Evolutionary conservation across 2,329 filamentous ascomycete genomes (phyloP), one percentile per base, ranked within the genome.

Genomic region (Fusarium anthophilum): DNA sequence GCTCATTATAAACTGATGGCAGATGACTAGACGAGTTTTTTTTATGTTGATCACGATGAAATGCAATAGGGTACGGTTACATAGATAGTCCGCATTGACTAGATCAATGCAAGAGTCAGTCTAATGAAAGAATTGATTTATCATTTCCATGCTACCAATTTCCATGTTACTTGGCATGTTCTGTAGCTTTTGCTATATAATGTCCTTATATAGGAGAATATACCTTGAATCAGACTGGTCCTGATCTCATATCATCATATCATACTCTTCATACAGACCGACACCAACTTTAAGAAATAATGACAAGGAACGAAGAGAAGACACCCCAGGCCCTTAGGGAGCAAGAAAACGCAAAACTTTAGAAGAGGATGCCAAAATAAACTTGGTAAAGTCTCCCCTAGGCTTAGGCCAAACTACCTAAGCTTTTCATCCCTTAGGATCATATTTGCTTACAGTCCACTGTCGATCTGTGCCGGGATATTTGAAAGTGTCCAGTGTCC

Each of bases 381-480:
- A 20, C 15, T 10, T 28, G 18, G 22, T 24, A 18, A 24, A 51
- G 28, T 13, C 28, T 32, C 28, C 22, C 15, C 11, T 24, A n/a
- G 32, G 22, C 48, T 51, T 18, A 32, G 48, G 17, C 22, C 8
- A 24, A 32, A 51, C 32, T 32, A 3, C 11, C 22, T 18, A n/a
- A 50, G 28, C 14, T 48, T 48, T 30, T 30, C 22, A 30, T 22
- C 26, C 26, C 20, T 22, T n/a, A 38, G 28, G 10, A 32, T 28
- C 14, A 18, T 22, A 30, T 13, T 38, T 32, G 43, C 48, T 81
- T 73, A 88, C 59, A 87, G 76, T 8, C 89, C 88, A 66, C 87
- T 89, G 75, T 90, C 87, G 69, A 89, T 88, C 78, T 88, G 86
- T 18, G 84, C 82, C 5, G 85, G 84, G 11, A 86, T 81, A 70